Evolutionary conservation across 2,329 filamentous ascomycete genomes (phyloP), one percentile per base, ranked within the genome.

Genomic region (Dissoconium aciculare): DNA sequence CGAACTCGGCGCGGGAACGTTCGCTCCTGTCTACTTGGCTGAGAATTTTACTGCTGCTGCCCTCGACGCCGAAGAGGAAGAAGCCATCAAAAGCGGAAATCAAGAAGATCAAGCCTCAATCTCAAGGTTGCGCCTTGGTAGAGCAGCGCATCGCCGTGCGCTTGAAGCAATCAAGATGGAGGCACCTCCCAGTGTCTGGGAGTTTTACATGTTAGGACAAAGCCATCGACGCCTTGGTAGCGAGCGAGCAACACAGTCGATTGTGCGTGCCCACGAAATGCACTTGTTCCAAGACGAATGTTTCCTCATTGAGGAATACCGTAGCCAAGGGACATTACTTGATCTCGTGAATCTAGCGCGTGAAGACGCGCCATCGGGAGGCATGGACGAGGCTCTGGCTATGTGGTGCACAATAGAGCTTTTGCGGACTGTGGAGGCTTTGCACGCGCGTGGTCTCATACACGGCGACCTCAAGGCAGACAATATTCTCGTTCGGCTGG

Each of bases 351-450:
- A 98, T 56, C 64, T 79, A 40, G 79, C 87, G 42, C 74, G 80
- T 25, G 66, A 70, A 11, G 50, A 53, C 26, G 56, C 53, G 17
- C 58, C 62, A 17, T 74, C 74, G 15, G 74, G 74, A 2, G 76
- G 78, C 11, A 82, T 98, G 69, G 89, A 98, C 45, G 89, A 98
- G 56, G 66, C 69, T 28, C 64, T 95, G 2, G 82, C 80, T 45
- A 94, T 95, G 83, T 95, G 94, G 63, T 92, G 95, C 59, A 69
- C 81, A 5, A 67, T 95, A 37, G 89, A 98, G 56, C 68, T 98
- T 5, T 67, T 98, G 44, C 79, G 89, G 29, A 92, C 83, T 0
- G 69, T 93, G 3, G 89, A 95, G 58, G 76, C 78, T 0, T 66
- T 98, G 13, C 89, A 98, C 55, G 53, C 71, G 3, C 78, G 78